Evolutionary conservation across 176 grass and related monocot species (phyloP).

Genomic region (Secale cereale): DNA sequence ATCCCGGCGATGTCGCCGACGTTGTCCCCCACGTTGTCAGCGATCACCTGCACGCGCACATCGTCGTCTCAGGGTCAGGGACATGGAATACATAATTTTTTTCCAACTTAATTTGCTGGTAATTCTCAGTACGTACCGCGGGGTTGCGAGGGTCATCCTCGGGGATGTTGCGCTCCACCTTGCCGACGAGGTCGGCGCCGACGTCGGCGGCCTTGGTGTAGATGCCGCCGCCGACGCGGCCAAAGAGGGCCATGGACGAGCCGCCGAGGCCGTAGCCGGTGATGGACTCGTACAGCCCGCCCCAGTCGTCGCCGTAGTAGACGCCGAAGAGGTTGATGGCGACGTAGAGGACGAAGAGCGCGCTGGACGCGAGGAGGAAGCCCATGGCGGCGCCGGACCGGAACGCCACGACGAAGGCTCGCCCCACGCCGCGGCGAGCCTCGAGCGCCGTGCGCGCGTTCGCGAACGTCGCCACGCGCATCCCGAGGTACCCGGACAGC

Average conservation of each 20-base stretch:
- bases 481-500: neutral
- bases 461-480: conserved; percentile 2
- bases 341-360: neutral
- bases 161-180: conserved; percentile 12
- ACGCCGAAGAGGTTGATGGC: conserved; percentile 8
- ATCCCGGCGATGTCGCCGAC: conserved; percentile 93
- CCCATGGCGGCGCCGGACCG: neutral
- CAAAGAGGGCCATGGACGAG: conserved; percentile 13
- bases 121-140: neutral
- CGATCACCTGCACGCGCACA: conserved; percentile 53
- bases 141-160: conserved; percentile 8
- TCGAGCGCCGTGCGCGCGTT: neutral
- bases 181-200: conserved; percentile 7
- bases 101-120: too few species aligned
- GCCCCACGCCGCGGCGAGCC: neutral
- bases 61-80: too few species aligned
- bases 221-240: conserved; percentile 8
- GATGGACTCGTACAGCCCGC: conserved; percentile 12
- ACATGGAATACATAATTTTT: too few species aligned
- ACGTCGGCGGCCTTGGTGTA: conserved; percentile 8
- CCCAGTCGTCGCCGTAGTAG: conserved; percentile 14
- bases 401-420: neutral
- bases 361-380: neutral
- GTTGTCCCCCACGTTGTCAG: conserved; percentile 89
- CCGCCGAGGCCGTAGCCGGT: conserved; percentile 12